Evolutionary conservation across 306 rosid genomes (phyloP).

Genomic region (Cotoneaster glaucophyllus): DNA sequence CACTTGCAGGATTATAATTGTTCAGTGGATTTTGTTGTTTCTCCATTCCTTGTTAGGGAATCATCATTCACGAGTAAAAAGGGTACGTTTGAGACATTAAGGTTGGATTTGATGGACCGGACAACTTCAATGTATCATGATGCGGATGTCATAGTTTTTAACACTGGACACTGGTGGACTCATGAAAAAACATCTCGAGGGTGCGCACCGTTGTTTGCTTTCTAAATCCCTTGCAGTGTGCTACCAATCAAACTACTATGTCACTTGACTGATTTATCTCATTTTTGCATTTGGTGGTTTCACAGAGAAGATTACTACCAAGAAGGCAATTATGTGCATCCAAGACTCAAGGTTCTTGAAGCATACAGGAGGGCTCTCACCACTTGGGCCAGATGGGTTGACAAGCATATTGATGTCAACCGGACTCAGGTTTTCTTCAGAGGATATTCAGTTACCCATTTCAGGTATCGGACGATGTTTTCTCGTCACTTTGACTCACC

Average conservation of each 20-base stretch:
- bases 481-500: background rate
- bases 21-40: constrained; percentile 75
- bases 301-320: constrained; percentile 88
- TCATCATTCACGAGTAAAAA: constrained; percentile 52
- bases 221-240: background rate
- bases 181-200: constrained; percentile 94
- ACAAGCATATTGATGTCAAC: constrained; percentile 45
- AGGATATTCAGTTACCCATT: constrained; percentile 90
- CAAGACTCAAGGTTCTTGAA: constrained; percentile 68
- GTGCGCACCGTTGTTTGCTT: constrained; percentile 31
- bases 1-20: constrained; percentile 75
- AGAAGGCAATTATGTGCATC: constrained; percentile 74
- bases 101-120: constrained; percentile 89
- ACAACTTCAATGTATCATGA: constrained; percentile 61
- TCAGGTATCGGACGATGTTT: constrained; percentile 47
- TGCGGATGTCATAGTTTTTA: constrained; percentile 79
- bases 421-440: constrained; percentile 76
- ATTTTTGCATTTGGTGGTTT: constrained; percentile 13
- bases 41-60: constrained; percentile 83
- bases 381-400: constrained; percentile 89
- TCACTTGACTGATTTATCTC: constrained; percentile 8
- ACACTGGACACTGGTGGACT: constrained; percentile 99
- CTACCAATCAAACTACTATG: background rate
- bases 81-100: constrained; percentile 66
- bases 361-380: constrained; percentile 80